A percentile compares a stretch with the other conserved stretches of the same genome.
These are phyloP conservation scores for Nemania abortiva DNA, from an alignment of 2,329 filamentous ascomycete genomes.

Conservation along the genomic window DNA sequence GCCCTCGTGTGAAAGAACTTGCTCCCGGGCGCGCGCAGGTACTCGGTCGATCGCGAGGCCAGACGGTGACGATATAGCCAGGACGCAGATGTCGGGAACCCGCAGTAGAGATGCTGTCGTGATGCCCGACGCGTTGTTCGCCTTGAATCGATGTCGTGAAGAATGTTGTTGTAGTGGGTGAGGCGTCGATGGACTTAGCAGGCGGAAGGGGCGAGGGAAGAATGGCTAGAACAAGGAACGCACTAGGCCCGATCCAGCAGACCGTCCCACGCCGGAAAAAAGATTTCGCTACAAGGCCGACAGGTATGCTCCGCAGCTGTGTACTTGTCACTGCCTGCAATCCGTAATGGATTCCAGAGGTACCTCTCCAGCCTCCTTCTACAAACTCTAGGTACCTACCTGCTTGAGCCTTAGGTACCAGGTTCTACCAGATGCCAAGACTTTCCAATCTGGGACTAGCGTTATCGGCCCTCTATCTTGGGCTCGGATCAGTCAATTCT, in stretches of 20 bases:
- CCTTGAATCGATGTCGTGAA: conserved; percentile 51
- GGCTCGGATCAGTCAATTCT: too few species aligned
- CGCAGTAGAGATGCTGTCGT: conserved; percentile 53
- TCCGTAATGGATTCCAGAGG: neutral
- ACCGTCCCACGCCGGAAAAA: conserved; percentile 43
- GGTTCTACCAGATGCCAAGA: too few species aligned
- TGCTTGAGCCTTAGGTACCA: neutral
- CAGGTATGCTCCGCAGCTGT: neutral
- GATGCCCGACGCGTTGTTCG: conserved; percentile 67
- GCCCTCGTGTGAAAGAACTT: conserved; percentile 48
- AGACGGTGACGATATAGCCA: conserved; percentile 52
- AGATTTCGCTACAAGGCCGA: conserved; percentile 32
- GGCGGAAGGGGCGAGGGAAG: conserved; percentile 42
- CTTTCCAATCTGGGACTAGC: too few species aligned
- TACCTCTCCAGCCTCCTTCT: conserved; percentile 7
- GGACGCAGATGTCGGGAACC: conserved; percentile 48
- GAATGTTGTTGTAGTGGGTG: conserved; percentile 59
- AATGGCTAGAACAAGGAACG: conserved; percentile 43
- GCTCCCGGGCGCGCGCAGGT: conserved; percentile 44
- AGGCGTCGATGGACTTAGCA: conserved; percentile 44
- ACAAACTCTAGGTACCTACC: neutral
- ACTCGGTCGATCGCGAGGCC: conserved; percentile 41
- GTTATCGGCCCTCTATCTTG: too few species aligned
- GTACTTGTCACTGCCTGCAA: conserved; percentile 20
- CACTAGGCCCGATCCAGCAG: conserved; percentile 54